Evolutionary conservation across 1,284 basidiomycete genomes (phyloP).

Genomic region (Cryptococcus floricola): DNA sequence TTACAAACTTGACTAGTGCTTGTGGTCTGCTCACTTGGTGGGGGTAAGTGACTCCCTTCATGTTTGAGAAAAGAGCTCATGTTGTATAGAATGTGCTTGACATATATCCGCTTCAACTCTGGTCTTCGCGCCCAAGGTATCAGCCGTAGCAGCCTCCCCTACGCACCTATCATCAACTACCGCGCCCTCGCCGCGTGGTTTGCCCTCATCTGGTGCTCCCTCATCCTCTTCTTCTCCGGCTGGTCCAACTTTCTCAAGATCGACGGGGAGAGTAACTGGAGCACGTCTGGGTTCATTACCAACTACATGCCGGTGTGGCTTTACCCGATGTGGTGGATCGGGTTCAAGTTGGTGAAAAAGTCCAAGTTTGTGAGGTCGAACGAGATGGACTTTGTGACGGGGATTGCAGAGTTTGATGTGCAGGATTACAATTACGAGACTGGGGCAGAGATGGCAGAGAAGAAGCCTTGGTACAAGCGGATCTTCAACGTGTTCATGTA

Average conservation of each 20-base stretch:
- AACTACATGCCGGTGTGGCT: conserved; percentile 60
- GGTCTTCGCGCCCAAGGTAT: conserved; percentile 70
- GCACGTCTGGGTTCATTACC: conserved; percentile 29
- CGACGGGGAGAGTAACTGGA: conserved; percentile 6
- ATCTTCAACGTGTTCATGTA: too few species aligned
- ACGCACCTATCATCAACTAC: conserved; percentile 34
- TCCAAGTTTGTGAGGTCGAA: conserved; percentile 21
- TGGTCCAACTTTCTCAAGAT: conserved; percentile 60
- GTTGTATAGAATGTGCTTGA: conserved; percentile 58
- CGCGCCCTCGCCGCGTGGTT: conserved; percentile 39
- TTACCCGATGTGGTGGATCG: conserved; percentile 72
- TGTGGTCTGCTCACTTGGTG: conserved; percentile 68
- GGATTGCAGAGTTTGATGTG: conserved; percentile 36
- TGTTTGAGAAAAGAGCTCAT: not conserved
- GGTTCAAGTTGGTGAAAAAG: conserved; percentile 35
- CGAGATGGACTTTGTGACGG: conserved; percentile 36
- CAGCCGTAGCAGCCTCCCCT: conserved; percentile 61
- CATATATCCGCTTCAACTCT: conserved; percentile 72
- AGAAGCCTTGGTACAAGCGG: too few species aligned
- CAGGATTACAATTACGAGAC: conserved; percentile 30
- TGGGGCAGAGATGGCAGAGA: too few species aligned
- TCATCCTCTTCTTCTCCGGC: conserved; percentile 45
- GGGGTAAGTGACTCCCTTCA: conserved; percentile 43
- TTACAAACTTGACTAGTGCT: conserved; percentile 60
- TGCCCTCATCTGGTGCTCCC: conserved; percentile 36